These are phyloP conservation scores for Hymenoscyphus fraxineus DNA, from an alignment of 2,329 filamentous ascomycete genomes.

Conservation along the genomic window DNA sequence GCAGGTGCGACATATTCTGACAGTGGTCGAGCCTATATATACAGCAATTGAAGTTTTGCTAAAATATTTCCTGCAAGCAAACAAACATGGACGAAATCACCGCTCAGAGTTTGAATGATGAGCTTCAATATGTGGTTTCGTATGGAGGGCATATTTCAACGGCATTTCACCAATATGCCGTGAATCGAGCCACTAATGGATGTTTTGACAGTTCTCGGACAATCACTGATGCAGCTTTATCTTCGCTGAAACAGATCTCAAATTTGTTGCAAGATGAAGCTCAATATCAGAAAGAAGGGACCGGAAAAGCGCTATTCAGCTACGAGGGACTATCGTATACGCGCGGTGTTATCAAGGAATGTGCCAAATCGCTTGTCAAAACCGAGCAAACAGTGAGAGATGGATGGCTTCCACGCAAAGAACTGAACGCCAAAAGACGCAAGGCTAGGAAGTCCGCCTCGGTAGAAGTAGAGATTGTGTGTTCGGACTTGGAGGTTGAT, in stretches of 20 bases:
- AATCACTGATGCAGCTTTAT: conserved; percentile 21
- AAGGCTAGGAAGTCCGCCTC: conserved; percentile 12
- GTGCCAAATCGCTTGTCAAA: conserved; percentile 19
- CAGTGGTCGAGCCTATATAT: background rate
- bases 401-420: conserved; percentile 14
- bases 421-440: conserved; percentile 19
- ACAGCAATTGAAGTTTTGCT: background rate
- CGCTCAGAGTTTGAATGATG: conserved; percentile 4
- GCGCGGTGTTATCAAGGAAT: conserved; percentile 22
- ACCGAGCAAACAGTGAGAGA: conserved; percentile 15
- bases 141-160: conserved; percentile 23
- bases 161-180: conserved; percentile 22
- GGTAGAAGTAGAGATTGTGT: background rate
- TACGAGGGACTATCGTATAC: conserved; percentile 23
- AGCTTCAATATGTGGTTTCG: conserved; percentile 11
- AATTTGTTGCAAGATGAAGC: conserved; percentile 16
- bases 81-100: conserved; percentile 18
- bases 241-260: conserved; percentile 23
- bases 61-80: background rate
- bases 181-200: conserved; percentile 7
- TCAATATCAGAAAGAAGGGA: background rate
- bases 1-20: background rate
- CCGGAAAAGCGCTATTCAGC: conserved; percentile 21
- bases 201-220: conserved; percentile 21
- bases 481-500: conserved; percentile 18